Evolutionary conservation across 768 basidiomycete species (phyloP).

Genomic region (Coprinopsis marcescibilis): DNA sequence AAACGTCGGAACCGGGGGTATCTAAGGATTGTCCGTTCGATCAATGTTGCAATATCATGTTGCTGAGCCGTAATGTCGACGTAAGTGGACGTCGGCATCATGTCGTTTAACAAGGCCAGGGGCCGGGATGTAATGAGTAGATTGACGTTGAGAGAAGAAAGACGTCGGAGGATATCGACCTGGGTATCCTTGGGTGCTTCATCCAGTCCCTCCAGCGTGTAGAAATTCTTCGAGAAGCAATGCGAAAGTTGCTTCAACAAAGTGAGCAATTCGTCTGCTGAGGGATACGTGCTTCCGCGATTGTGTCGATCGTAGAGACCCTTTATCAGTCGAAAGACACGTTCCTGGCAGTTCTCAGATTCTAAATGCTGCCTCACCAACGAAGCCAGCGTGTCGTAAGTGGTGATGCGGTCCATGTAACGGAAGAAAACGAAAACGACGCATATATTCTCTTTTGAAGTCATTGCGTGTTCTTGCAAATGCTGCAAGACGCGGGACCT

Average conservation of each 20-base stretch:
- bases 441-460: too few relatives aligned
- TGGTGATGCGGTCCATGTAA: too few relatives aligned
- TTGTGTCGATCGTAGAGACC: not conserved
- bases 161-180: not conserved
- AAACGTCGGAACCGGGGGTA: not conserved
- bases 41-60: not conserved
- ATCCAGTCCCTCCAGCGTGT: slow-evolving; percentile 3
- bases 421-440: too few relatives aligned
- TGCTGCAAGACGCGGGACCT: too few relatives aligned
- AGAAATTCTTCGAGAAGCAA: not conserved
- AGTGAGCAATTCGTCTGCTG: not conserved
- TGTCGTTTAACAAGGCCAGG: not conserved
- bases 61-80: not conserved
- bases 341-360: too few relatives aligned
- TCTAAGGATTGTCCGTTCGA: not conserved
- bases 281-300: not conserved
- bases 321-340: too few relatives aligned
- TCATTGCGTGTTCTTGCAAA: too few relatives aligned
- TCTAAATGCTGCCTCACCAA: too few relatives aligned
- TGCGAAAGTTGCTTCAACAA: not conserved
- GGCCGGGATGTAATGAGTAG: slow-evolving; percentile 2
- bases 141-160: not conserved
- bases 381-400: too few relatives aligned
- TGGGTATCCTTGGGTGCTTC: not conserved
- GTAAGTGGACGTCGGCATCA: not conserved